Evolutionary conservation across 2,329 filamentous ascomycete genomes (phyloP), one percentile per base, ranked within the genome.

Genomic region (Xylariomycetidae sp.): DNA sequence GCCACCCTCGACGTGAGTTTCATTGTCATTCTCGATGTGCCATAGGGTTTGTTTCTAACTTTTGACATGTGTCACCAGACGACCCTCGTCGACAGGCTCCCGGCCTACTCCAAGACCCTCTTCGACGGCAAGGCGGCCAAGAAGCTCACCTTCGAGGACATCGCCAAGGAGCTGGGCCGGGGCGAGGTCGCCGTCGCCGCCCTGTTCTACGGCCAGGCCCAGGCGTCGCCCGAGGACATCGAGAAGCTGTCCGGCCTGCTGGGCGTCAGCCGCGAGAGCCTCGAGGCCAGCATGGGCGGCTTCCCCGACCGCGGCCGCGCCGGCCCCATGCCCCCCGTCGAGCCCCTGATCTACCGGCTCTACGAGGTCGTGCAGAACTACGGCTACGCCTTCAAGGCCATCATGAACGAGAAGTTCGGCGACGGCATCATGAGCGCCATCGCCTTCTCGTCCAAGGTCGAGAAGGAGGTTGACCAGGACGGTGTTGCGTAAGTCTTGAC

Each of bases 391-490:
- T 96, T 94, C 66, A 96, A 96, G 72, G 89, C 88, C 1, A 77
- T 97, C 4, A 59, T 96, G 61, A 96, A 97, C 49, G 90, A 97
- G 74, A 96, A 96, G 71, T 88, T 88, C 56, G 85, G 85, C 0
- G 85, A 89, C 56, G 90, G 90, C 1, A 97, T 97, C 55, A 96
- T 97, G 90, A 94, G 88, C 56, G 90, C 89, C 1, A 95, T 96
- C 54, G 80, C 80, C 12, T 96, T 95, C 61, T 85, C 80, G 33
- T 94, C 88, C 0, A 88, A 88, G 55, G 85, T 97, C 3, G 88
- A 96, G 59, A 94, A 94, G 74, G 90, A 97, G 74, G 80, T 82
- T 2, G 90, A 96, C 58, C 79, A 84, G 40, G 77, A 85, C 51
- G 89, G 88, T 4, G 74, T 77, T 33, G 70, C 82, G 46, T 58